phyloP scores from a whole-genome alignment of 2,329 filamentous ascomycete genomes.

The Pezicula neosporulosa region DNA sequence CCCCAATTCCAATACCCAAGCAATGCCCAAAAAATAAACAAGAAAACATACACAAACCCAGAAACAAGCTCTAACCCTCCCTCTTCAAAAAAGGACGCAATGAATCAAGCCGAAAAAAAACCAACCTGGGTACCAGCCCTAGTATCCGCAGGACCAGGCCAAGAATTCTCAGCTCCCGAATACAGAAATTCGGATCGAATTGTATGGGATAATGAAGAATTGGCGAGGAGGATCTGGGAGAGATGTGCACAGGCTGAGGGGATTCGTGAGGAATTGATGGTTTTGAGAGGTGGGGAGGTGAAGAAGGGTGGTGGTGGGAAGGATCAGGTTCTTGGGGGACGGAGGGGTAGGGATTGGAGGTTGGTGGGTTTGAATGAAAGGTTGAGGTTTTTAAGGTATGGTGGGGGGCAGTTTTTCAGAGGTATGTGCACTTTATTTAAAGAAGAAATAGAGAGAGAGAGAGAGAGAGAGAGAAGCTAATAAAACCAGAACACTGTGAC shows the following conservation, averaged over 20 bases:
- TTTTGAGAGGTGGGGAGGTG: slow-evolving; percentile 22
- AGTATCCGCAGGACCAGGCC: slow-evolving; percentile 60
- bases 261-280: slow-evolving; percentile 36
- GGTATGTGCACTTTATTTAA: no score
- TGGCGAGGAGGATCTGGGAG: slow-evolving; percentile 61
- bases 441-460: no score
- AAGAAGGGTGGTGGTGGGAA: slow-evolving; percentile 11
- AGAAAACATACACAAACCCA: no score
- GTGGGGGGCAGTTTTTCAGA: slow-evolving; percentile 68
- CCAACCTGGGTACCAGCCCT: slow-evolving; percentile 62
- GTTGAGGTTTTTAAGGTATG: slow-evolving; percentile 73
- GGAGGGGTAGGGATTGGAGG: slow-evolving; percentile 14
- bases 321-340: slow-evolving; percentile 29
- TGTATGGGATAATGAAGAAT: slow-evolving; percentile 64
- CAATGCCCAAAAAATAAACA: no score
- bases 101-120: slow-evolving; percentile 25
- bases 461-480: no score
- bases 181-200: slow-evolving; percentile 70
- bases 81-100: neutral
- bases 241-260: slow-evolving; percentile 48
- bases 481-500: slow-evolving; percentile 67
- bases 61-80: no score
- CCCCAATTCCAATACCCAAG: no score
- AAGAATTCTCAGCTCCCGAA: slow-evolving; percentile 51
- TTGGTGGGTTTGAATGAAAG: slow-evolving; percentile 60